phyloP scores from a whole-genome alignment of 2,329 filamentous ascomycete species.

The Scedosporium aurantiacum region DNA sequence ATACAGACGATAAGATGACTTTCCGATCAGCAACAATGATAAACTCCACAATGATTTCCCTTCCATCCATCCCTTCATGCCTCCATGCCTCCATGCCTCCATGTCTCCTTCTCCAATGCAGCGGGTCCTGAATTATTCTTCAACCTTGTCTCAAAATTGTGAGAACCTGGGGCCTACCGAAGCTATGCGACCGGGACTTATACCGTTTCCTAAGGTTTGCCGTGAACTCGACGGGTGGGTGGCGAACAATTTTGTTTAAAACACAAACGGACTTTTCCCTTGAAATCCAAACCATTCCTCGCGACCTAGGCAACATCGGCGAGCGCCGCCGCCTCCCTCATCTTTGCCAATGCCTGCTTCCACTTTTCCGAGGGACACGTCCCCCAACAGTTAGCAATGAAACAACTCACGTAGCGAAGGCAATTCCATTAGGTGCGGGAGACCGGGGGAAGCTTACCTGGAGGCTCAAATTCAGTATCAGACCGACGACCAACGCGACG shows the following conservation, averaged over 20 bases:
- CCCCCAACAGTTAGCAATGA: neutral
- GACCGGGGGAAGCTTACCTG: slow-evolving; percentile 44
- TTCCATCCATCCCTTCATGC: neutral
- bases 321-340: neutral
- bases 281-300: neutral
- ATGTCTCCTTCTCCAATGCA: neutral
- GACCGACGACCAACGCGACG: slow-evolving; percentile 61
- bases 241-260: neutral
- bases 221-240: neutral
- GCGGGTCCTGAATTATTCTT: neutral
- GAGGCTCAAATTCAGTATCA: slow-evolving; percentile 81
- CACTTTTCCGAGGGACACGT: neutral
- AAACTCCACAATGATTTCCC: neutral
- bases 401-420: neutral
- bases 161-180: neutral
- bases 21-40: neutral
- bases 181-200: neutral
- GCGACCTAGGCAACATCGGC: neutral
- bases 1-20: neutral
- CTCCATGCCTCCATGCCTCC: neutral
- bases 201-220: neutral
- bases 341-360: neutral
- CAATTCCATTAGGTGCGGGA: no score
- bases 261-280: neutral
- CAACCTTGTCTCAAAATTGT: neutral